Evolutionary conservation across 169 alveolate genomes (phyloP), one percentile per base, ranked within the genome.

Genomic region (Cyclospora cayetanensis): DNA sequence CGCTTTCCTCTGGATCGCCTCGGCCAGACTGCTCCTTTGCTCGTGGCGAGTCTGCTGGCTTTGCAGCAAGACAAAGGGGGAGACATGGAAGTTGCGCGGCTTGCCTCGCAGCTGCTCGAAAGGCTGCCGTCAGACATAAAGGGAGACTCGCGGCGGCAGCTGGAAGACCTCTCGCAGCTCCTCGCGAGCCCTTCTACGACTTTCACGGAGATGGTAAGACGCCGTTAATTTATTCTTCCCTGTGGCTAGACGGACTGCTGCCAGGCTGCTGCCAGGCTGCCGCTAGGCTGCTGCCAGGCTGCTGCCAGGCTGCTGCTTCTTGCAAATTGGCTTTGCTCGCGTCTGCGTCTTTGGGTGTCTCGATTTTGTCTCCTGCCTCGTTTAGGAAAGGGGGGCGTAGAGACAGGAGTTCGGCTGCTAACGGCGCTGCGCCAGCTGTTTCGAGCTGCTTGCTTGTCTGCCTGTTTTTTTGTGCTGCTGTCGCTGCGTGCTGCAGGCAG

Each of bases 401-500:
- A 65, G 25, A 65, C 37, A 39, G 86, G 5, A 74, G 86, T 41
- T 0, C 7, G 43, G 65, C 11, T 66, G 85, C 37, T n/a, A 15
- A 20, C 25, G 66, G 22, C 34, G 66, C 66, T 25, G 66, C 87
- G 25, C n/a, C n/a, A n/a, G n/a, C n/a, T n/a, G n/a, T n/a, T n/a
- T n/a, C n/a, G n/a, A n/a, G 87, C 87, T 42, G 87, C 72, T 12
- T 12, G 72, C 9, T 25, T 12, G 11, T 25, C 35, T 25, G 72
- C 35, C 27, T 9, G 72, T 9, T 20, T 12, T 20, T 12, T 4
- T 12, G 68, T 42, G 66, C 29, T 46, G 87, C 68, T 46, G 87
- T 66, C 29, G 87, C 68, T 42, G 87, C 87, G 60, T 46, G 66
- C 68, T 46, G 87, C 87, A 46, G 87, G 87, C 68, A 43, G 87